Conservation (phyloP, 208 protist genomes). For the Wallacemonas sp. region DNA sequence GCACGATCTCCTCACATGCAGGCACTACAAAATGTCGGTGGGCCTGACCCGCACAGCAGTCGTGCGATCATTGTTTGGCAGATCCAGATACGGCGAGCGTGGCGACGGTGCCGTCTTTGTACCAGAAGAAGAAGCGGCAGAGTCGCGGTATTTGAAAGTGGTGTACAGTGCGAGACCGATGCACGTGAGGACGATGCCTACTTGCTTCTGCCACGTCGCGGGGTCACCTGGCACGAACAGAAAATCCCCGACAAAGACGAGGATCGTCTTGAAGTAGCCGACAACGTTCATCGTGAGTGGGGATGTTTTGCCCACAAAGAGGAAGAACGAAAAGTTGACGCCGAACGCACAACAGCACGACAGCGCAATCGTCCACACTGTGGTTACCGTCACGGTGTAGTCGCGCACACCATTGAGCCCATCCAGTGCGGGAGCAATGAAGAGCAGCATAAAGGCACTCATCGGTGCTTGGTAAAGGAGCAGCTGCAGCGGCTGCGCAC, state of each 20-base stretch:
- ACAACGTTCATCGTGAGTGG: slow-evolving; percentile 86
- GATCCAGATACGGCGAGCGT: too few relatives aligned
- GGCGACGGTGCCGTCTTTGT: not conserved
- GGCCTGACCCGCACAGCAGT: not conserved
- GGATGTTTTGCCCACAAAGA: slow-evolving; percentile 80
- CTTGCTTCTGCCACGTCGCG: slow-evolving; percentile 25
- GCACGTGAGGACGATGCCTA: slow-evolving; percentile 61
- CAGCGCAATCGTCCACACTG: slow-evolving; percentile 63
- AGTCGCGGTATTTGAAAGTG: slow-evolving; percentile 4
- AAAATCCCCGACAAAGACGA: slow-evolving; percentile 73
- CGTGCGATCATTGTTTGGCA: too few relatives aligned
- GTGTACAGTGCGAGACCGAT: slow-evolving; percentile 66
- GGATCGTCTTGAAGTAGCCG: slow-evolving; percentile 78
- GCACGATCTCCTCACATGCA: too few relatives aligned
- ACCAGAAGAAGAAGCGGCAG: too few relatives aligned
- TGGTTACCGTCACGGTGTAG: slow-evolving; percentile 58
- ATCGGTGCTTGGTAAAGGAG: slow-evolving; percentile 87
- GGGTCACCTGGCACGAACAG: slow-evolving; percentile 43
- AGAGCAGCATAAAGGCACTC: slow-evolving; percentile 73
- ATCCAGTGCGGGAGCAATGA: slow-evolving; percentile 69
- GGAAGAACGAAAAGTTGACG: slow-evolving; percentile 92
- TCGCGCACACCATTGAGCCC: slow-evolving; percentile 29
- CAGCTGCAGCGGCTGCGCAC: slow-evolving; percentile 78
- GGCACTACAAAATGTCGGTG: not conserved
- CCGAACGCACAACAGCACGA: slow-evolving; percentile 83